phyloP scores from a whole-genome alignment of 148 eudicot species.

The Fagopyrum homotropicum region DNA sequence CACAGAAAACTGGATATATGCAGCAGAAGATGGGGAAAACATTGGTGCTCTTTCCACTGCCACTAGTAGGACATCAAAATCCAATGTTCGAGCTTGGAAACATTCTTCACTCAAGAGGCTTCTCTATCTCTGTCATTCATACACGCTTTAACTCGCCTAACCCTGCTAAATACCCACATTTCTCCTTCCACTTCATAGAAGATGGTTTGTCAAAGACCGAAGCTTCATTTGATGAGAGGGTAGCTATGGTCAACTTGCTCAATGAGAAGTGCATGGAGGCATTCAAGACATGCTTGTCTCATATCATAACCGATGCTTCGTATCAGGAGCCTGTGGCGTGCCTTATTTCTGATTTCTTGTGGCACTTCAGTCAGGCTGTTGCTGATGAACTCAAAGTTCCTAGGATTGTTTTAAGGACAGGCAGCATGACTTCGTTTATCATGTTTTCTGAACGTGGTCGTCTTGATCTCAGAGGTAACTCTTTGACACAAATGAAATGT shows the following conservation, averaged over 20 bases:
- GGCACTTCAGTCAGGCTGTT: slow-evolving; percentile 37
- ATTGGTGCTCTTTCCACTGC: slow-evolving; percentile 6
- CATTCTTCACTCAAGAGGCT: slow-evolving; percentile 25
- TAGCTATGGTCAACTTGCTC: slow-evolving; percentile 12
- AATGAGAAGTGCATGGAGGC: slow-evolving; percentile 22
- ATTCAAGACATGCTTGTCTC: slow-evolving; percentile 26
- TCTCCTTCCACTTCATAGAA: slow-evolving; percentile 24
- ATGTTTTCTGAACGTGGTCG: not conserved
- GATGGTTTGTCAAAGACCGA: slow-evolving; percentile 22
- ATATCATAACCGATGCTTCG: slow-evolving; percentile 19
- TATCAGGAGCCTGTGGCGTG: slow-evolving; percentile 32
- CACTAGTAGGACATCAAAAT: slow-evolving; percentile 4
- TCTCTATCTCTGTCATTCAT: slow-evolving; percentile 29
- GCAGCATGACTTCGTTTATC: slow-evolving; percentile 13
- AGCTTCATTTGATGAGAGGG: not conserved
- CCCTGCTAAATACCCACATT: slow-evolving; percentile 21
- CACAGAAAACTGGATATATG: not conserved
- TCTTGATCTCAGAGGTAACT: not conserved
- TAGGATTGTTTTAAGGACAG: slow-evolving; percentile 49
- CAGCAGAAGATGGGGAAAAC: not conserved
- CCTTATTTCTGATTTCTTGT: slow-evolving; percentile 45
- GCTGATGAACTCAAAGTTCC: slow-evolving; percentile 40
- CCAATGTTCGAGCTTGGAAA: slow-evolving; percentile 13
- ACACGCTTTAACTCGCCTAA: slow-evolving; percentile 24
- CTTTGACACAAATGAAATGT: not conserved